Evolutionary conservation across 2,329 filamentous ascomycete genomes (phyloP).

Genomic region (Orbilia oligospora): DNA sequence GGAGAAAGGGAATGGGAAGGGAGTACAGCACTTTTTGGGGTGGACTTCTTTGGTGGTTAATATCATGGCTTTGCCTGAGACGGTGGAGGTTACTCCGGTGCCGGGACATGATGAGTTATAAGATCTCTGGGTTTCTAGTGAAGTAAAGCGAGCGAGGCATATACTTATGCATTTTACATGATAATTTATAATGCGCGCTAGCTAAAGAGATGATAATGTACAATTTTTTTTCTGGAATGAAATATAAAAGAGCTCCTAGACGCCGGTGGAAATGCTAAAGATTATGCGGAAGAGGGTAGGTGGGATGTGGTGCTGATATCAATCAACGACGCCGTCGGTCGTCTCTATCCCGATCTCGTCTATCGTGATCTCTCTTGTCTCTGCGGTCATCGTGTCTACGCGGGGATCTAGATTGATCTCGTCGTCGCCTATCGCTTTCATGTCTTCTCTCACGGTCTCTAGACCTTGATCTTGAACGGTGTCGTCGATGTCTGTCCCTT

Average conservation of each 20-base stretch:
- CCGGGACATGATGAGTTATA: constrained; percentile 72
- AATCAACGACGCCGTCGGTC: constrained; percentile 48
- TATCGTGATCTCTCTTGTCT: constrained; percentile 35
- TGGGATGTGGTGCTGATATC: not conserved
- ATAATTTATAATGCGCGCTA: too few species aligned
- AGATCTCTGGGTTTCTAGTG: not conserved
- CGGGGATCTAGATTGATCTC: constrained; percentile 44
- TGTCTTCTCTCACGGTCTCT: constrained; percentile 45
- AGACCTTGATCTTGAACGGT: constrained; percentile 44
- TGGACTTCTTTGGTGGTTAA: constrained; percentile 99
- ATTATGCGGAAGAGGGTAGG: not conserved
- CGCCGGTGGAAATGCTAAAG: constrained; percentile 17
- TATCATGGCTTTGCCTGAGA: constrained; percentile 93
- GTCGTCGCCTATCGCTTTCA: constrained; percentile 32
- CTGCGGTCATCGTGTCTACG: constrained; percentile 33
- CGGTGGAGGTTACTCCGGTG: constrained; percentile 57
- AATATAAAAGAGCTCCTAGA: constrained; percentile 21
- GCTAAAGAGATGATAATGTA: constrained; percentile 16
- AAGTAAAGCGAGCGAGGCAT: not conserved
- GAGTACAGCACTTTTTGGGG: constrained; percentile 97
- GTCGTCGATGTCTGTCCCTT: constrained; percentile 64
- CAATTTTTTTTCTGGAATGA: not conserved
- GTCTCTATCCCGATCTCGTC: constrained; percentile 24
- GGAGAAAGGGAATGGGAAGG: constrained; percentile 90
- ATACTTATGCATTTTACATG: too few species aligned